Percentiles rank a stretch among this genome's conserved stretches.
These are phyloP conservation scores for Raddia distichophylla DNA, from an alignment of 176 grass and related monocot genomes.

Conservation along the genomic window DNA sequence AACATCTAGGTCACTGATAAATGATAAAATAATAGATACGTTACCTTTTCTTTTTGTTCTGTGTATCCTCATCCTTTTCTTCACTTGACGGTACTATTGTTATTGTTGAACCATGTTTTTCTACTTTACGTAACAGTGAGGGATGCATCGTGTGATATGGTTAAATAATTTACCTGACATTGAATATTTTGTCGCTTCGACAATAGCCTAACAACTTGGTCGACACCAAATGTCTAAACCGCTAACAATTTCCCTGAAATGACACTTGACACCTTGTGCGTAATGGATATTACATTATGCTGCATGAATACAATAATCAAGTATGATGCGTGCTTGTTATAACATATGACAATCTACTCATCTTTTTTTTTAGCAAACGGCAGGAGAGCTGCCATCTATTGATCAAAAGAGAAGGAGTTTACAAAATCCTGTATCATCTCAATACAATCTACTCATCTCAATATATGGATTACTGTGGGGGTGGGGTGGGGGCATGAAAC, in stretches of 20 bases:
- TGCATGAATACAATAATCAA: background rate
- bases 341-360: background rate
- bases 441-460: background rate
- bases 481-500: background rate
- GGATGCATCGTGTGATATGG: conserved; percentile 26
- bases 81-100: background rate
- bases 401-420: too few relatives aligned
- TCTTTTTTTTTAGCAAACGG: too few relatives aligned
- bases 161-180: background rate
- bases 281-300: background rate
- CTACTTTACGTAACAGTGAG: background rate
- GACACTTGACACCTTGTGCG: conserved; percentile 1
- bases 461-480: conserved; percentile 4
- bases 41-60: conserved; percentile 18
- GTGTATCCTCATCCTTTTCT: conserved; percentile 9
- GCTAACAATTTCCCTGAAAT: conserved; percentile 7
- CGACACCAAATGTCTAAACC: background rate
- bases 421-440: too few relatives aligned
- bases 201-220: conserved; percentile 16
- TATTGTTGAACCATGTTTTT: background rate
- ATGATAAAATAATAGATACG: background rate
- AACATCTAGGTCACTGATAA: background rate
- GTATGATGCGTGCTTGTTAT: background rate
- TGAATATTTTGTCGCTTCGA: conserved; percentile 7
- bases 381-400: too few relatives aligned